Evolutionary conservation across 495 filamentous ascomycete species (phyloP).

Genomic region (Podospora pseudocomata): DNA sequence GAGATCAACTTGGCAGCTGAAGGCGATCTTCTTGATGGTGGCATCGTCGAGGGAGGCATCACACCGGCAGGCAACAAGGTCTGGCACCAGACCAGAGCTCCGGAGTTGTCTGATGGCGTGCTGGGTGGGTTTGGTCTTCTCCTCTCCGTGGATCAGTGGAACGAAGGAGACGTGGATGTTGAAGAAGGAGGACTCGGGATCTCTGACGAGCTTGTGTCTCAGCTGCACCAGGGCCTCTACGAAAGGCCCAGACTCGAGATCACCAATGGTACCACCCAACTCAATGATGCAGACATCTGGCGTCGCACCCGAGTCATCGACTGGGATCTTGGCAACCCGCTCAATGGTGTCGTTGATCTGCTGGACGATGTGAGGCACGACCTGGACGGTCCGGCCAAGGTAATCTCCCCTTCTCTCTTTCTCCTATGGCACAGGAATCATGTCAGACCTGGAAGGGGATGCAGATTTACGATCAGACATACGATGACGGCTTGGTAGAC

Average conservation of each 20-base stretch:
- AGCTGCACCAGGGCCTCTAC: slow-evolving; percentile 64
- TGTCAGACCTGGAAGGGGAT: not conserved
- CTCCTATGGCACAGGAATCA: slow-evolving; percentile 5
- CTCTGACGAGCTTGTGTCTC: slow-evolving; percentile 63
- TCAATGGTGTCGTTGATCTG: slow-evolving; percentile 92
- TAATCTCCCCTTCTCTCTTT: slow-evolving; percentile 76
- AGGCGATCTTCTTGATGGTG: slow-evolving; percentile 86
- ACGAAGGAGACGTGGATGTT: slow-evolving; percentile 82
- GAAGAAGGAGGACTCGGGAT: slow-evolving; percentile 62
- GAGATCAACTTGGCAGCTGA: slow-evolving; percentile 74
- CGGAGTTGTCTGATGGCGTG: slow-evolving; percentile 78
- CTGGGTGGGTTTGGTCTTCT: slow-evolving; percentile 98
- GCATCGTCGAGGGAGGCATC: slow-evolving; percentile 62
- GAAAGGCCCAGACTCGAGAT: slow-evolving; percentile 90
- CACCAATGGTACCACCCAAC: slow-evolving; percentile 56
- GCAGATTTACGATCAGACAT: not conserved
- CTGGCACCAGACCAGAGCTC: slow-evolving; percentile 77
- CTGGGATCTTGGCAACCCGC: slow-evolving; percentile 78
- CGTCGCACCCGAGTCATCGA: slow-evolving; percentile 75
- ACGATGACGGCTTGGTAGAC: slow-evolving; percentile 82
- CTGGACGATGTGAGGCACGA: slow-evolving; percentile 88
- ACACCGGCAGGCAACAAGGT: slow-evolving; percentile 93
- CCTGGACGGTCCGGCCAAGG: slow-evolving; percentile 87
- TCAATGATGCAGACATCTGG: slow-evolving; percentile 86
- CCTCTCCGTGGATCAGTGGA: slow-evolving; percentile 68